Conservation (phyloP, 2,329 filamentous ascomycete species). For the Aureobasidium sp. region DNA sequence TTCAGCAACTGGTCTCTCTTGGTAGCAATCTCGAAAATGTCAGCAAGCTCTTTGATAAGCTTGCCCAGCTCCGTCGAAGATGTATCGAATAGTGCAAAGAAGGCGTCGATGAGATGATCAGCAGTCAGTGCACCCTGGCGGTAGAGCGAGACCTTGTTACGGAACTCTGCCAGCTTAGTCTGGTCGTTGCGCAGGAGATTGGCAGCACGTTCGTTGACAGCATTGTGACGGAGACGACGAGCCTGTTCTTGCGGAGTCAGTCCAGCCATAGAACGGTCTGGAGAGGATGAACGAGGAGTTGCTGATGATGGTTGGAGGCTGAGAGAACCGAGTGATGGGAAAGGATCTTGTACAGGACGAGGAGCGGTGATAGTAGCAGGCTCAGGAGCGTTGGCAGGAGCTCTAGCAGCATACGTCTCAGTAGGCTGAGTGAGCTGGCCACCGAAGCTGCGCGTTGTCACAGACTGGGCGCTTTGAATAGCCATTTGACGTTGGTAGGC, state of each 20-base stretch:
- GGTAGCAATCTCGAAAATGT: conserved; percentile 76
- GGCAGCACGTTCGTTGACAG: conserved; percentile 78
- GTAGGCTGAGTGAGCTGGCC: conserved; percentile 59
- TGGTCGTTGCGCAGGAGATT: conserved; percentile 73
- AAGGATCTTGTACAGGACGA: conserved; percentile 24
- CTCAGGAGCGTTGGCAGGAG: conserved; percentile 34
- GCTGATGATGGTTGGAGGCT: conserved; percentile 23
- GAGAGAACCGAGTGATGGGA: conserved; percentile 14
- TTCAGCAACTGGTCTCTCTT: conserved; percentile 70
- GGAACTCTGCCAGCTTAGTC: conserved; percentile 70
- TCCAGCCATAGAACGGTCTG: conserved; percentile 28
- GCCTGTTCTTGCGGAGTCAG: conserved; percentile 73
- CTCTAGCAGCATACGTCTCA: conserved; percentile 38
- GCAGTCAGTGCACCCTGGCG: conserved; percentile 63
- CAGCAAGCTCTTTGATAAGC: conserved; percentile 81
- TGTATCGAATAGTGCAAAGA: conserved; percentile 79
- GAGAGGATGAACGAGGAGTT: conserved; percentile 31
- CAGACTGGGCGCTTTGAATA: conserved; percentile 78
- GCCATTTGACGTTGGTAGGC: conserved; percentile 90
- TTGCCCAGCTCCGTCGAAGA: conserved; percentile 77
- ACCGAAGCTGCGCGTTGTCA: conserved; percentile 74
- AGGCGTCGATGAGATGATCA: conserved; percentile 72
- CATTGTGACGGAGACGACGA: conserved; percentile 68
- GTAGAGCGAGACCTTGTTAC: conserved; percentile 71
- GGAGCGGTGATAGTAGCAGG: conserved; percentile 35